These are phyloP conservation scores for Annulohypoxylon truncatum DNA, from an alignment of 2,329 filamentous ascomycete species.

Conservation along the genomic window DNA sequence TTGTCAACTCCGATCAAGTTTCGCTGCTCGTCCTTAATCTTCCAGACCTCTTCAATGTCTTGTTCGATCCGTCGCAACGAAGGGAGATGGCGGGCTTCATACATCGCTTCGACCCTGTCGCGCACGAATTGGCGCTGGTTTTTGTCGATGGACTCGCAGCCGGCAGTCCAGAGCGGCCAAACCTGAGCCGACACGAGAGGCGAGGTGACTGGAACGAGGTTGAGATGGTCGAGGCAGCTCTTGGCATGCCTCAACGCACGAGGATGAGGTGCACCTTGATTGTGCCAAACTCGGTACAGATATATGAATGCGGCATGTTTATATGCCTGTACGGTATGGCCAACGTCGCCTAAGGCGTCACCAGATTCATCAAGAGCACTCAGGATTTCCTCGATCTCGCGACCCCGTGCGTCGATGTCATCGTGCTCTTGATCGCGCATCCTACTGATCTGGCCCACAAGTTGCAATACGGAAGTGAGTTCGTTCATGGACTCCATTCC, in stretches of 20 bases:
- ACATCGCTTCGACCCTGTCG: slow-evolving; percentile 46
- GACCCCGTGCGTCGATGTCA: slow-evolving; percentile 26
- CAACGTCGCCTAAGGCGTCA: slow-evolving; percentile 34
- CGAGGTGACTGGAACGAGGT: slow-evolving; percentile 43
- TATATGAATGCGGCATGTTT: slow-evolving; percentile 50
- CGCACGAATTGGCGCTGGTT: slow-evolving; percentile 42
- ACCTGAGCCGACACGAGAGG: slow-evolving; percentile 48
- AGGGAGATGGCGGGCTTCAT: slow-evolving; percentile 46
- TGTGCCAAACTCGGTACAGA: slow-evolving; percentile 48
- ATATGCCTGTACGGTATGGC: slow-evolving; percentile 48
- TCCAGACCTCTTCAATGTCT: slow-evolving; percentile 50
- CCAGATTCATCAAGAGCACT: slow-evolving; percentile 29
- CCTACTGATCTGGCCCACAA: slow-evolving; percentile 45
- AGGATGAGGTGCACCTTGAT: slow-evolving; percentile 41
- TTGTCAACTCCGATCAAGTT: slow-evolving; percentile 46
- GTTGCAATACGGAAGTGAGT: slow-evolving; percentile 39
- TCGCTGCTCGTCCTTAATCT: slow-evolving; percentile 47
- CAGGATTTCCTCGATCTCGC: slow-evolving; percentile 30
- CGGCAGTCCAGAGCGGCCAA: slow-evolving; percentile 51
- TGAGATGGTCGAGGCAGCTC: slow-evolving; percentile 45
- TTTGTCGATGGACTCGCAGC: slow-evolving; percentile 48
- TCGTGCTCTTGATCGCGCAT: slow-evolving; percentile 38
- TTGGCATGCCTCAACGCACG: slow-evolving; percentile 40
- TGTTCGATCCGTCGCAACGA: slow-evolving; percentile 45
- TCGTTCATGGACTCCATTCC: slow-evolving; percentile 39